phyloP scores from a whole-genome alignment of 2,329 filamentous ascomycete genomes.

The Trichoderma polysporum region DNA sequence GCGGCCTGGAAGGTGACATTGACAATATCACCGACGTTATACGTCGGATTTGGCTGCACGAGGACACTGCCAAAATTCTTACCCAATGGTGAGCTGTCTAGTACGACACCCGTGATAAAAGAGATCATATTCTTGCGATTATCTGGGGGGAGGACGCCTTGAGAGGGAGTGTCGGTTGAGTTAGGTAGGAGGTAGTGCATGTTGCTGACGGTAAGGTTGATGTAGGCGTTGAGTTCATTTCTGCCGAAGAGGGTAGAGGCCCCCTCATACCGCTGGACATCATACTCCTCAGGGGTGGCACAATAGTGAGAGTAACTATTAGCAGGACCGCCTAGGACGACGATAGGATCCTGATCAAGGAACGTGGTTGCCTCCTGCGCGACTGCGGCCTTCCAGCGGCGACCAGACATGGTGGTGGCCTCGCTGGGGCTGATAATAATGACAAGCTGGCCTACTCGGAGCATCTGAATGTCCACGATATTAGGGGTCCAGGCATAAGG shows the following conservation, averaged over 20 bases:
- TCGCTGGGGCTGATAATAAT: slow-evolving; percentile 85
- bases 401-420: slow-evolving; percentile 87
- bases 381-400: slow-evolving; percentile 78
- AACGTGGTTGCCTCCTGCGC: slow-evolving; percentile 49
- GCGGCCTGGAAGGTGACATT: slow-evolving; percentile 75
- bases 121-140: slow-evolving; percentile 72
- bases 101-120: slow-evolving; percentile 78
- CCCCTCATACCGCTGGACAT: slow-evolving; percentile 89
- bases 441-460: slow-evolving; percentile 80
- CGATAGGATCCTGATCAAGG: slow-evolving; percentile 59
- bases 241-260: slow-evolving; percentile 86
- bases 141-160: slow-evolving; percentile 70
- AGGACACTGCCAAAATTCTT: slow-evolving; percentile 70
- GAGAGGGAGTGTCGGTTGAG: slow-evolving; percentile 41
- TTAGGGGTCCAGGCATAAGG: slow-evolving; percentile 92
- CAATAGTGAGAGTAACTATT: slow-evolving; percentile 90
- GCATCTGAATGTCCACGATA: slow-evolving; percentile 81
- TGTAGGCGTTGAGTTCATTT: slow-evolving; percentile 79
- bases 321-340: slow-evolving; percentile 82
- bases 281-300: slow-evolving; percentile 76
- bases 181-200: slow-evolving; percentile 40
- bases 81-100: slow-evolving; percentile 65
- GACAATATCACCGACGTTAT: slow-evolving; percentile 61
- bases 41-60: slow-evolving; percentile 52
- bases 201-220: slow-evolving; percentile 76